Conservation (phyloP, 2,329 filamentous ascomycete genomes). For the Lizonia empirigonia region DNA sequence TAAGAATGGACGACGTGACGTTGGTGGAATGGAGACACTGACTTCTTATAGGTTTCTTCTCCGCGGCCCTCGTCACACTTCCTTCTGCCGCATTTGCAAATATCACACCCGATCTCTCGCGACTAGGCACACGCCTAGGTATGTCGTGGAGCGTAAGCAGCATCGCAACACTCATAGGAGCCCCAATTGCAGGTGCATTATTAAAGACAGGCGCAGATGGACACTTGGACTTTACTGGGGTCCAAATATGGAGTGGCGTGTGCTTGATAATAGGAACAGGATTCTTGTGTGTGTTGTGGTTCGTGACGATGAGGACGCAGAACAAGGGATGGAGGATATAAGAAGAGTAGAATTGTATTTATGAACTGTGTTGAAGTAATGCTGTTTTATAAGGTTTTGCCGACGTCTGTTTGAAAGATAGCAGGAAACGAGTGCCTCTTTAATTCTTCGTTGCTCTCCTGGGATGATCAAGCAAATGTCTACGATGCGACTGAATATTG, state of each 20-base stretch:
- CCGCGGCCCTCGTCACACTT: conserved; percentile 45
- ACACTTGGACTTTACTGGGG: conserved; percentile 36
- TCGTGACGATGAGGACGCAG: conserved; percentile 28
- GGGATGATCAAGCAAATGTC: no score
- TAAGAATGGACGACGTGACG: not conserved
- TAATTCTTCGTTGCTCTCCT: no score
- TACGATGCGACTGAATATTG: no score
- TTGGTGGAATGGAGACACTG: not conserved
- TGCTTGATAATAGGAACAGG: conserved; percentile 40
- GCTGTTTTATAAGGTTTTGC: no score
- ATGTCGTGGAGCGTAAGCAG: conserved; percentile 48
- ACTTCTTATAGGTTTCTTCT: conserved; percentile 41
- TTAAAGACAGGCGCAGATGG: conserved; percentile 31
- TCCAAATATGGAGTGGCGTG: conserved; percentile 45
- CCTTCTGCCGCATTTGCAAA: conserved; percentile 46
- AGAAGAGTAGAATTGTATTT: conserved; percentile 1
- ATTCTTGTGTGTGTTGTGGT: conserved; percentile 37
- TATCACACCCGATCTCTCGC: conserved; percentile 45
- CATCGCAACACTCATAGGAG: conserved; percentile 43
- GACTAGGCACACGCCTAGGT: conserved; percentile 44
- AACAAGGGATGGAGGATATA: conserved; percentile 42
- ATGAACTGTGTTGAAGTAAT: not conserved
- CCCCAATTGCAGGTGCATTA: conserved; percentile 45
- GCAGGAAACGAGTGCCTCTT: no score
- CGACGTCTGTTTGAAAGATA: no score